Evolutionary conservation across 208 protist genomes (phyloP).

Genomic region (Acanthamoeba castellanii): DNA sequence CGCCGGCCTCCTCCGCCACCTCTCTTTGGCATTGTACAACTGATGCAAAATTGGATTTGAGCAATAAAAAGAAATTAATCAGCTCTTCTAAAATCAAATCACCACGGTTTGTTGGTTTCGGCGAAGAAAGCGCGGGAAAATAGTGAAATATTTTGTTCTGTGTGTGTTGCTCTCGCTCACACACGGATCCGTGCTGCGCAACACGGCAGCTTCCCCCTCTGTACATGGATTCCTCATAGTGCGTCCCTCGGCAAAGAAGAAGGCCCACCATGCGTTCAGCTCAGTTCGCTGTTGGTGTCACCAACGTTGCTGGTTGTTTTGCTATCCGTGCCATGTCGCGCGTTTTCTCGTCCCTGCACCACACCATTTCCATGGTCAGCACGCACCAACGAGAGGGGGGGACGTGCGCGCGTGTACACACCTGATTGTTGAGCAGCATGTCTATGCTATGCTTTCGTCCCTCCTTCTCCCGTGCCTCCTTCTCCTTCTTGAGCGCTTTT

Average conservation of each 20-base stretch:
- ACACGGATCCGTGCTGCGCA: too few relatives aligned
- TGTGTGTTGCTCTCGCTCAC: too few relatives aligned
- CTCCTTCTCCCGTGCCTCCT: constrained; percentile 72
- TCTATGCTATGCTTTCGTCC: constrained; percentile 79
- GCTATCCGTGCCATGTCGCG: background rate
- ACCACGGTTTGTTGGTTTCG: background rate
- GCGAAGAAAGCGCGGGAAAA: too few relatives aligned
- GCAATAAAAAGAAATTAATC: too few relatives aligned
- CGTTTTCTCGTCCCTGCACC: background rate
- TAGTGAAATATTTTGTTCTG: too few relatives aligned
- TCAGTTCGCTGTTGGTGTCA: background rate
- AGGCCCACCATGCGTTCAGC: background rate
- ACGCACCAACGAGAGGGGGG: too few relatives aligned
- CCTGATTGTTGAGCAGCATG: constrained; percentile 70
- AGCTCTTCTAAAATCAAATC: too few relatives aligned
- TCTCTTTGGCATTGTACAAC: background rate
- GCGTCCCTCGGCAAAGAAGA: too few relatives aligned
- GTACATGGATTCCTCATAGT: too few relatives aligned
- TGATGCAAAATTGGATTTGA: background rate
- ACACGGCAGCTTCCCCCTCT: background rate
- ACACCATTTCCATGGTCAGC: background rate
- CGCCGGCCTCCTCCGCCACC: background rate
- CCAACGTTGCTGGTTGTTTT: background rate
- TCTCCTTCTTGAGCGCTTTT: constrained; percentile 70
- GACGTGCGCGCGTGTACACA: background rate